Percentiles rank a stretch among this genome's conserved stretches.
phyloP scores from a whole-genome alignment of 805 yeast genomes.

The Nakazawaea wyomingensis region DNA sequence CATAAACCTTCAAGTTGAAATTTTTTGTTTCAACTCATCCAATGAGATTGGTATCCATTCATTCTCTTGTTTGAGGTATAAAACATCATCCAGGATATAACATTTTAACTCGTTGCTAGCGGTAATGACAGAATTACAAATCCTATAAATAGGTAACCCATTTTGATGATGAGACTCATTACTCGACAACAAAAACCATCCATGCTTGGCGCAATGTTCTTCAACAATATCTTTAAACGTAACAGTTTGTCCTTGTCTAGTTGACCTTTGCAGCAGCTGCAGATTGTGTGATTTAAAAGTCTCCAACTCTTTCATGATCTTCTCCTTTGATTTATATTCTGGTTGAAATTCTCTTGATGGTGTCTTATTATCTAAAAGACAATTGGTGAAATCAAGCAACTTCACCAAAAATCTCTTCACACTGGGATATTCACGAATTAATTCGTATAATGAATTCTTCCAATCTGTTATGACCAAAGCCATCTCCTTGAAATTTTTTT shows the following conservation, averaged over 20 bases:
- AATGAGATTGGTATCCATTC: slow-evolving; percentile 39
- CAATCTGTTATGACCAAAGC: background rate
- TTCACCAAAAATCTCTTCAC: slow-evolving; percentile 5
- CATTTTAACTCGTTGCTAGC: slow-evolving; percentile 28
- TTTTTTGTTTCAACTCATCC: slow-evolving; percentile 21
- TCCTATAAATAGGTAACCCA: slow-evolving; percentile 41
- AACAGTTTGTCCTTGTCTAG: slow-evolving; percentile 23
- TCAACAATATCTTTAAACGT: slow-evolving; percentile 64
- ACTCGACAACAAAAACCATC: slow-evolving; percentile 36
- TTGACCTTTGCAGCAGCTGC: background rate
- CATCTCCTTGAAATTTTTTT: background rate
- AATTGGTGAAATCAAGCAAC: slow-evolving; percentile 3
- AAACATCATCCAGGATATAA: slow-evolving; percentile 60
- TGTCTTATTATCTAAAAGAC: background rate
- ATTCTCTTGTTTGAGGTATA: slow-evolving; percentile 41
- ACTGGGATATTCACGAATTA: background rate
- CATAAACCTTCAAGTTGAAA: too few species aligned
- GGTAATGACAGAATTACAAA: slow-evolving; percentile 22
- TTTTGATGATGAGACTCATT: slow-evolving; percentile 27
- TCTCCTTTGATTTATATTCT: background rate
- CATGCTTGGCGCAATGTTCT: slow-evolving; percentile 48
- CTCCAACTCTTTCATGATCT: background rate
- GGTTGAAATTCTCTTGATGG: background rate
- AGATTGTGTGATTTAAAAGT: background rate
- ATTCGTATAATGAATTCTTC: slow-evolving; percentile 5